Evolutionary conservation across 1,139 yeast genomes (phyloP).

Genomic region (Blastobotrys capitulatus): DNA sequence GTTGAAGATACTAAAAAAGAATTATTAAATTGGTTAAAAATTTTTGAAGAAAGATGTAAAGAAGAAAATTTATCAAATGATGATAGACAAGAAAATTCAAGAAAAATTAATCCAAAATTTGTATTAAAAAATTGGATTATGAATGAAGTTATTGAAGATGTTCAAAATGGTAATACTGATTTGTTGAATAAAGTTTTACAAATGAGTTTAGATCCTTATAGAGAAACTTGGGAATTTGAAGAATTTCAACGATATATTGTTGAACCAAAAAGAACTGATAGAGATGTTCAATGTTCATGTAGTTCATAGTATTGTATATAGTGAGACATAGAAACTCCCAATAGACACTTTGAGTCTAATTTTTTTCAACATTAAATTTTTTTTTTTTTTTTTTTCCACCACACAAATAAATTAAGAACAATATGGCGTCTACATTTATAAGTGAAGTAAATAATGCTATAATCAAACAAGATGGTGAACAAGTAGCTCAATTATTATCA

Average conservation of each 20-base stretch:
- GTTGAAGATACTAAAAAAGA: conserved; percentile 31
- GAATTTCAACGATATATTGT: conserved; percentile 25
- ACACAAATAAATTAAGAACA: neutral
- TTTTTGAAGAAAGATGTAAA: conserved; percentile 39
- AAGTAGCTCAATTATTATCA: conserved; percentile 23
- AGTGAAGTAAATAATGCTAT: conserved; percentile 17
- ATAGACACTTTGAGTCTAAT: neutral
- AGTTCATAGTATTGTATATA: conserved; percentile 18
- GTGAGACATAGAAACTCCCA: neutral
- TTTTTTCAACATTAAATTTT: neutral
- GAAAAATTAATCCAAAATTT: conserved; percentile 63
- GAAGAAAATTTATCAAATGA: conserved; percentile 35
- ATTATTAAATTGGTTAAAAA: conserved; percentile 37
- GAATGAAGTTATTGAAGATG: conserved; percentile 61
- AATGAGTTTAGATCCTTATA: conserved; percentile 36
- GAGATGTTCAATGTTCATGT: conserved; percentile 30
- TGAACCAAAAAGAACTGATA: conserved; percentile 25
- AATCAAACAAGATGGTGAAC: conserved; percentile 22
- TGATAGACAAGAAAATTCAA: conserved; percentile 39
- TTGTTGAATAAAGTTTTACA: conserved; percentile 31
- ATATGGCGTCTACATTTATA: conserved; percentile 17
- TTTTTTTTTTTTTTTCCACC: neutral
- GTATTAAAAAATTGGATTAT: conserved; percentile 83
- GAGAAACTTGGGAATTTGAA: conserved; percentile 31
- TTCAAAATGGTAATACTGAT: conserved; percentile 25